Evolutionary conservation across 2,329 filamentous ascomycete genomes (phyloP).

Genomic region (Raffaelea albimanens): DNA sequence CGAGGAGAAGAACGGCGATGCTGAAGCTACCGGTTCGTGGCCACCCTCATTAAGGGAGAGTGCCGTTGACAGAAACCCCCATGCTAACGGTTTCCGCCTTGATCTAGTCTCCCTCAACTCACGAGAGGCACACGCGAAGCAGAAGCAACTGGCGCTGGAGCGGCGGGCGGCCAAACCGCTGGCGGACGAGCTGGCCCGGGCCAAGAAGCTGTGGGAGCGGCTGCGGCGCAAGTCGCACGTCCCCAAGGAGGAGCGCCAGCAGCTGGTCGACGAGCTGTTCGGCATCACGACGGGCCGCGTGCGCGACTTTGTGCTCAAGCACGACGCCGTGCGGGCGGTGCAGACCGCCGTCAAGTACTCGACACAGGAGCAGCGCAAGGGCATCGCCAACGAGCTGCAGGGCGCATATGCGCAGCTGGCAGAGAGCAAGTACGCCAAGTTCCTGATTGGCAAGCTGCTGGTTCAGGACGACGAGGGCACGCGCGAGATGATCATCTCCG

Average conservation of each 20-base stretch:
- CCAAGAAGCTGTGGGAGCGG: conserved; percentile 96
- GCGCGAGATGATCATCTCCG: conserved; percentile 77
- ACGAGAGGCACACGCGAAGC: conserved; percentile 84
- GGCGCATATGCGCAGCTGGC: conserved; percentile 77
- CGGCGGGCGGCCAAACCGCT: conserved; percentile 90
- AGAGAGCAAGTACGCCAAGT: conserved; percentile 96
- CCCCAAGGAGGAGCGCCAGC: conserved; percentile 76
- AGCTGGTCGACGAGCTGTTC: conserved; percentile 83
- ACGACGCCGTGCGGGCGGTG: conserved; percentile 91
- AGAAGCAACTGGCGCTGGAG: conserved; percentile 79
- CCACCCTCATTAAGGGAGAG: no score
- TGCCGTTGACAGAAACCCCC: no score
- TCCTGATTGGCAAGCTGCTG: conserved; percentile 89
- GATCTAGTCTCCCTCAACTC: conserved; percentile 48
- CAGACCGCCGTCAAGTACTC: conserved; percentile 97
- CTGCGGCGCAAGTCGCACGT: conserved; percentile 90
- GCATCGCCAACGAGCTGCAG: conserved; percentile 78
- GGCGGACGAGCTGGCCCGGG: conserved; percentile 76
- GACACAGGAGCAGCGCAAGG: conserved; percentile 70
- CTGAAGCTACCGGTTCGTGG: no score
- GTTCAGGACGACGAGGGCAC: conserved; percentile 86
- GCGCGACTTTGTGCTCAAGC: conserved; percentile 95
- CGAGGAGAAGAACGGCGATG: no score
- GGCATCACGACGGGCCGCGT: conserved; percentile 83
- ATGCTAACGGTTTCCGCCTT: background rate